Conservation (phyloP, 2,329 filamentous ascomycete species). For the Clarireedia homoeocarpa region DNA sequence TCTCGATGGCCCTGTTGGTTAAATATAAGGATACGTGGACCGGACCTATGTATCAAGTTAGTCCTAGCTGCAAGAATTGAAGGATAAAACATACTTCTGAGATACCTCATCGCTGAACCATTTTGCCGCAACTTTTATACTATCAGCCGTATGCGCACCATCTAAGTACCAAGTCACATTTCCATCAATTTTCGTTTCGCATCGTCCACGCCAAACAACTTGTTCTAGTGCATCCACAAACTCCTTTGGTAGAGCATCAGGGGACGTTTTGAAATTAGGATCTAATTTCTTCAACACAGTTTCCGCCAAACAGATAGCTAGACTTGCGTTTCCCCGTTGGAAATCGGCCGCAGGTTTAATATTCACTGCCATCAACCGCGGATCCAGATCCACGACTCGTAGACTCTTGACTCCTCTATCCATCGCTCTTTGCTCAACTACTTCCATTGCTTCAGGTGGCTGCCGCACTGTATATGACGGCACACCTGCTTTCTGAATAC, state of each 20-base stretch:
- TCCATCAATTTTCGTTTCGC: conserved; percentile 50
- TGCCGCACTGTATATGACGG: conserved; percentile 52
- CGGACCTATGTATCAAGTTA: conserved; percentile 24
- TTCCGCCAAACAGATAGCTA: conserved; percentile 45
- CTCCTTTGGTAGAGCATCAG: conserved; percentile 38
- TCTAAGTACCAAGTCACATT: conserved; percentile 79
- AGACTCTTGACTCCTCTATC: conserved; percentile 43
- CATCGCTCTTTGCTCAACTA: conserved; percentile 42
- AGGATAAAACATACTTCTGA: conserved; percentile 16
- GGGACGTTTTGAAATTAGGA: conserved; percentile 23
- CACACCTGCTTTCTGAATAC: conserved; percentile 56
- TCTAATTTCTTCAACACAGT: conserved; percentile 38
- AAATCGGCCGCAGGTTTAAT: conserved; percentile 47
- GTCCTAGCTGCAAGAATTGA: not conserved
- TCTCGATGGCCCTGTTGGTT: conserved; percentile 61
- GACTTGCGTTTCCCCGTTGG: conserved; percentile 50
- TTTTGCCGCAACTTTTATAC: conserved; percentile 68
- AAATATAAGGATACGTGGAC: conserved; percentile 63
- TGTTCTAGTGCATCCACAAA: conserved; percentile 68
- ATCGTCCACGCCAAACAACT: conserved; percentile 73
- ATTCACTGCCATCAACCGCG: conserved; percentile 36
- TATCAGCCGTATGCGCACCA: conserved; percentile 88
- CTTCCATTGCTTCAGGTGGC: conserved; percentile 36
- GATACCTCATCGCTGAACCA: conserved; percentile 62
- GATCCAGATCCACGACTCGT: conserved; percentile 38